Conservation (phyloP, 1,284 basidiomycete species). For the Leccinum fuscescens region DNA sequence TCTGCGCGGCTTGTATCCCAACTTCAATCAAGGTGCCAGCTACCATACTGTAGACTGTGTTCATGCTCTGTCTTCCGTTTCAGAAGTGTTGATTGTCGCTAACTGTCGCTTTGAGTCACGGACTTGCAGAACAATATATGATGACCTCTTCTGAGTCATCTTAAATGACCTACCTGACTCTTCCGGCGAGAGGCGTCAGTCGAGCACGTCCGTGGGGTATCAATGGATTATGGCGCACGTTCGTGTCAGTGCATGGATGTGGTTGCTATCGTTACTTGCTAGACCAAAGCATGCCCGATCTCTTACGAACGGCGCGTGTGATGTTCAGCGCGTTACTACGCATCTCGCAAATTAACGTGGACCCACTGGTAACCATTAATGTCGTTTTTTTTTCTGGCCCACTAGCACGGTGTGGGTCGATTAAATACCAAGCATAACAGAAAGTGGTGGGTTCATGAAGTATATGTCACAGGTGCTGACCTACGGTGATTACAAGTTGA, state of each 20-base stretch:
- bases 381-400: neutral
- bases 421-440: neutral
- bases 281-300: neutral
- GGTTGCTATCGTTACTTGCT: neutral
- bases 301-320: neutral
- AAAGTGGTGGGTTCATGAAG: neutral
- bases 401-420: neutral
- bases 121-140: too few relatives aligned
- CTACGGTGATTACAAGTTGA: constrained; percentile 5
- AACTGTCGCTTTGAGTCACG: too few relatives aligned
- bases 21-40: too few relatives aligned
- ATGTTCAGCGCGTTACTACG: neutral
- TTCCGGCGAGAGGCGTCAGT: too few relatives aligned
- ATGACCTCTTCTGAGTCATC: too few relatives aligned
- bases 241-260: neutral
- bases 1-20: too few relatives aligned
- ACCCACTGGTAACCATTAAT: neutral
- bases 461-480: neutral
- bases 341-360: neutral
- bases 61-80: too few relatives aligned
- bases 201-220: too few relatives aligned
- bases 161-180: too few relatives aligned
- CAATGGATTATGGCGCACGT: neutral
- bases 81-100: too few relatives aligned
- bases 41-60: too few relatives aligned